Conservation (phyloP, 169 alveolate species). For the Plasmodium inui region DNA sequence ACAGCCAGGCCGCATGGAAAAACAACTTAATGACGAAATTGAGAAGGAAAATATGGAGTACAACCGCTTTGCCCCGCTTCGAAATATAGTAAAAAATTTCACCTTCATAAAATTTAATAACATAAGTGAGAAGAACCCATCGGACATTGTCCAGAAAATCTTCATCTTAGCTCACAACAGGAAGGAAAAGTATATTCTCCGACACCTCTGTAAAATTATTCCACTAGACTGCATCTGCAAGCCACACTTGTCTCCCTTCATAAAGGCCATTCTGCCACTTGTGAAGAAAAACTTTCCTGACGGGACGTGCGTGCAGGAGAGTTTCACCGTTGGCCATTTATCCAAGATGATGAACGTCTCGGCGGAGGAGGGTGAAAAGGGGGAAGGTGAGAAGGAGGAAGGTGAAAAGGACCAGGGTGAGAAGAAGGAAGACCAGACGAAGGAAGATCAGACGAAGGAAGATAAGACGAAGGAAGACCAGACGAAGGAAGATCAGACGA, state of each 20-base stretch:
- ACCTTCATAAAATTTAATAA: slow-evolving; percentile 79
- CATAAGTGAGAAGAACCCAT: slow-evolving; percentile 75
- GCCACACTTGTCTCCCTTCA: slow-evolving; percentile 77
- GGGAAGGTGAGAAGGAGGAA: not conserved
- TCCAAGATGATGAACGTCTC: slow-evolving; percentile 22
- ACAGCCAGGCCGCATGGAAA: slow-evolving; percentile 61
- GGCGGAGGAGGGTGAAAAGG: not conserved
- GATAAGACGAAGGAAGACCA: not conserved
- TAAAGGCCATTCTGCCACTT: slow-evolving; percentile 37
- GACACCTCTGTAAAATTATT: slow-evolving; percentile 80
- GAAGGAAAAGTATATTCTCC: slow-evolving; percentile 53
- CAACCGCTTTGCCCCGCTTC: slow-evolving; percentile 82
- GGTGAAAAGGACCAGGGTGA: not conserved
- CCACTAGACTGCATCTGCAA: slow-evolving; percentile 82
- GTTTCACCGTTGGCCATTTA: slow-evolving; percentile 2
- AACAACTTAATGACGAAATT: slow-evolving; percentile 75
- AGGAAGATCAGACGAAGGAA: not conserved
- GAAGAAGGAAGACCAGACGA: not conserved
- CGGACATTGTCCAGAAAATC: slow-evolving; percentile 77
- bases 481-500: not conserved
- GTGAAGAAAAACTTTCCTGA: slow-evolving; percentile 8
- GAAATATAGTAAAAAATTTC: slow-evolving; percentile 78
- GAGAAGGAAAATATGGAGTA: slow-evolving; percentile 68
- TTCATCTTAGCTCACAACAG: slow-evolving; percentile 46
- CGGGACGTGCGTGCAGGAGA: slow-evolving; percentile 21